phyloP scores from a whole-genome alignment of 1,284 basidiomycete species.

The Fomes fomentarius region DNA sequence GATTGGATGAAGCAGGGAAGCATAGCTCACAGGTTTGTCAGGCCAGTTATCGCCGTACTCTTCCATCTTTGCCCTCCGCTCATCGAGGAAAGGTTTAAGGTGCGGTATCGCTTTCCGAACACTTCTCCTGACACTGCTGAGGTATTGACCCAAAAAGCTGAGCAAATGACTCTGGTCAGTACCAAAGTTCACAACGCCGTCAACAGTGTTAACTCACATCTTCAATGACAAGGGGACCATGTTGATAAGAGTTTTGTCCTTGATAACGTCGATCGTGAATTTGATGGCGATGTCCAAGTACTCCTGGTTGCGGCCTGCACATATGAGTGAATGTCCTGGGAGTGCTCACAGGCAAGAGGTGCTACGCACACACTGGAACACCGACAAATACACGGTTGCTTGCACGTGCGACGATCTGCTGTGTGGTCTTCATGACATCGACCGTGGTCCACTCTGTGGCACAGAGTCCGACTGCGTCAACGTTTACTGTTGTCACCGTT shows the following conservation, averaged over 20 bases:
- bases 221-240: slow-evolving; percentile 12
- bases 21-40: slow-evolving; percentile 6
- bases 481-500: too few species aligned
- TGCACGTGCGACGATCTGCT: slow-evolving; percentile 12
- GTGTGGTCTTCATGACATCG: neutral
- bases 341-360: neutral
- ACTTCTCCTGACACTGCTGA: neutral
- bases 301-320: slow-evolving; percentile 14
- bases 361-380: slow-evolving; percentile 37
- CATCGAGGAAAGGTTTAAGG: slow-evolving; percentile 23
- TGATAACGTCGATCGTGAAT: slow-evolving; percentile 17
- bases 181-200: neutral
- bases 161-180: neutral
- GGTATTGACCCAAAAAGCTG: neutral
- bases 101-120: slow-evolving; percentile 2
- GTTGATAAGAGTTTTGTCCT: slow-evolving; percentile 4
- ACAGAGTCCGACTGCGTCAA: too few species aligned
- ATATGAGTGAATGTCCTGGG: neutral
- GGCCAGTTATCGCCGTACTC: slow-evolving; percentile 13
- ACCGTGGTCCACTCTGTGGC: slow-evolving; percentile 11
- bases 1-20: too few species aligned
- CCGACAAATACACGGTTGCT: slow-evolving; percentile 53
- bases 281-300: slow-evolving; percentile 17
- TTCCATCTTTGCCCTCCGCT: slow-evolving; percentile 18
- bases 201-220: neutral